phyloP scores from a whole-genome alignment of 495 filamentous ascomycete genomes.

The Sordaria brevicollis region DNA sequence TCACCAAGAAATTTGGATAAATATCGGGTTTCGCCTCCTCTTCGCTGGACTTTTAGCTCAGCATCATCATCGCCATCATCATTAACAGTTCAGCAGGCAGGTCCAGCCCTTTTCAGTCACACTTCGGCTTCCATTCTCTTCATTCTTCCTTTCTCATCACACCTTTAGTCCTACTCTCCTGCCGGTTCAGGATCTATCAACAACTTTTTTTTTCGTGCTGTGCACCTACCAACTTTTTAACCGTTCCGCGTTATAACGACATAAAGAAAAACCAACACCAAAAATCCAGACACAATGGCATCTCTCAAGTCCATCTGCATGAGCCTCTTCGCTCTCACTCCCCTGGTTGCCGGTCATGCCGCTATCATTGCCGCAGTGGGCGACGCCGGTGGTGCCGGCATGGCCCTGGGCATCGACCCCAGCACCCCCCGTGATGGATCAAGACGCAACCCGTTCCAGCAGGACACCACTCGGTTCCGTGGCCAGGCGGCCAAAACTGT shows the following conservation, averaged over 20 bases:
- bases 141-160: background rate
- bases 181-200: conserved; percentile 11
- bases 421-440: conserved; percentile 43
- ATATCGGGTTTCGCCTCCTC: background rate
- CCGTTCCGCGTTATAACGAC: background rate
- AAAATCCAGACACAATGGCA: conserved; percentile 17
- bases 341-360: conserved; percentile 36
- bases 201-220: background rate
- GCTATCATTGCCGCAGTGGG: conserved; percentile 39
- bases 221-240: background rate
- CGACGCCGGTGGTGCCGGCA: conserved; percentile 38
- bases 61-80: background rate
- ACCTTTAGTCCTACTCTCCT: conserved; percentile 6
- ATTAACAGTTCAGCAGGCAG: background rate
- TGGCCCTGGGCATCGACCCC: conserved; percentile 36
- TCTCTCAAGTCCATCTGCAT: conserved; percentile 17
- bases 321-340: conserved; percentile 17
- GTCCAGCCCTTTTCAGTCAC: background rate
- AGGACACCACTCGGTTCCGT: conserved; percentile 42
- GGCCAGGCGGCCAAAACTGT: conserved; percentile 31
- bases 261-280: background rate
- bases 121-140: background rate
- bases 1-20: background rate
- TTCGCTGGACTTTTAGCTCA: background rate
- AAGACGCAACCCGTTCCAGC: conserved; percentile 41